Conservation (phyloP, 495 filamentous ascomycete species). For the Aspergillus cavernicola region DNA sequence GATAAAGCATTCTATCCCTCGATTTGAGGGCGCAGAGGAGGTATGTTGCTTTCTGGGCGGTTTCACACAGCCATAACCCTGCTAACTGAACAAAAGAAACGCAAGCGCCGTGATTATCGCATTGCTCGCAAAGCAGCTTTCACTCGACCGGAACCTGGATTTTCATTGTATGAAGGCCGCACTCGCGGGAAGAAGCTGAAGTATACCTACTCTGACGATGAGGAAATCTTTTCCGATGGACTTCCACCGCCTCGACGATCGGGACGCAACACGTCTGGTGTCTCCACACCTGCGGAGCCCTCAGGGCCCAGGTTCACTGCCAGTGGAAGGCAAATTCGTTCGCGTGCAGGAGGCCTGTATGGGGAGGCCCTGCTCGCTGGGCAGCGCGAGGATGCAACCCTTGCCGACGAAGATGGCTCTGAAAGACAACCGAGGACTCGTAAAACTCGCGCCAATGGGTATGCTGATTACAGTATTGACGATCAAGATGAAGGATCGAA, state of each 20-base stretch:
- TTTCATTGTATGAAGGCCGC: conserved; percentile 92
- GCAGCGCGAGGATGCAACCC: conserved; percentile 35
- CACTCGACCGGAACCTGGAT: conserved; percentile 79
- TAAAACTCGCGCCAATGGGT: conserved; percentile 36
- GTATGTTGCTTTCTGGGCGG: conserved; percentile 40
- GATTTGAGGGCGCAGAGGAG: conserved; percentile 94
- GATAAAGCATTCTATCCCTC: conserved; percentile 77
- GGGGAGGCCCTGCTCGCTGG: conserved; percentile 65
- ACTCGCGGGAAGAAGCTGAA: conserved; percentile 93
- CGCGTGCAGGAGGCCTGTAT: conserved; percentile 71
- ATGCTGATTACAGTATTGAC: conserved; percentile 47
- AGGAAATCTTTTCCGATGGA: conserved; percentile 73
- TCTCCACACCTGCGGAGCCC: conserved; percentile 65
- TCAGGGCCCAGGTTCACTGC: conserved; percentile 79
- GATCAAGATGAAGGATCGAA: conserved; percentile 64
- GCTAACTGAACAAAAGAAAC: conserved; percentile 62
- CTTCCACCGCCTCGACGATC: conserved; percentile 63
- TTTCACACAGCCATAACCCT: not conserved
- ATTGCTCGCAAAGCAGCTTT: conserved; percentile 83
- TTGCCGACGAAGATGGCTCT: conserved; percentile 30
- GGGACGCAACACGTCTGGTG: conserved; percentile 62
- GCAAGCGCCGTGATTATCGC: conserved; percentile 88
- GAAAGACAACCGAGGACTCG: conserved; percentile 25
- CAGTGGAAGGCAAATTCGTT: conserved; percentile 81
- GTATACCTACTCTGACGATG: conserved; percentile 93